Base-by-base conservation (phyloP, 306 rosid species). In the Leucaena leucocephala region DNA sequence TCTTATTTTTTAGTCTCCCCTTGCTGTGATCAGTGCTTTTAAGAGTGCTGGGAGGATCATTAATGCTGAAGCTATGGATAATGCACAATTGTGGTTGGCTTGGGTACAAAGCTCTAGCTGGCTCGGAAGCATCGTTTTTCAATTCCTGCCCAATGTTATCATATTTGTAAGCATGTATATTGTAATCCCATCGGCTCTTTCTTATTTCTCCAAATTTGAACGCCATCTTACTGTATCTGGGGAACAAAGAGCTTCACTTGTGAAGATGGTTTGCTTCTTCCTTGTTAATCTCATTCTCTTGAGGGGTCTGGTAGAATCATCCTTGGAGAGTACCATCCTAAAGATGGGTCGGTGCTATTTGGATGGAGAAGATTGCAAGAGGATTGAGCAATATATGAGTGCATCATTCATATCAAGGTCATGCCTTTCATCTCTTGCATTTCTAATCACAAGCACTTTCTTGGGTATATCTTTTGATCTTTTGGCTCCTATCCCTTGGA, bases 251-350 rank as follows among this genome's bases (percentile, higher is more conserved):
- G 98, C 99, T 45, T 97, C 92, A 8, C 98, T 95, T 49, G 44
- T 95, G 86, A 95, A 95, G 91, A 80, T 95, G 99, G 94, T 95
- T 86, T 93, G 97, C 85, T 95, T 95, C 85, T 95, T 95, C 88
- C 95, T 95, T 72, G 98, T 95, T 42, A 95, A 95, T 83, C 99
- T 95, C 71, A 95, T 95, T 57, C 90, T 95, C 61, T 87, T 95
- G 64, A 89, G 88, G 91, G 97, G 91, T 50, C 58, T 95, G 72
- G 98, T 92, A 15, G 99, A 93, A 77, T 95, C 99, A 14, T 95
- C 98, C 6, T 81, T 93, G 63, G 98, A 95, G 90, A 87, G 94
- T 84, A 78, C 93, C 49, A 84, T 93, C 68, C 85, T 95, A 71
- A 78, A 84, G 78, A 95, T 95, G 98, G 98, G 99, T 3, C 88